A percentile compares a stretch with the other conserved stretches of the same genome.
Conservation (phyloP, 192 early-diverging fungal genomes). For the Haplosporangium gracile region DNA sequence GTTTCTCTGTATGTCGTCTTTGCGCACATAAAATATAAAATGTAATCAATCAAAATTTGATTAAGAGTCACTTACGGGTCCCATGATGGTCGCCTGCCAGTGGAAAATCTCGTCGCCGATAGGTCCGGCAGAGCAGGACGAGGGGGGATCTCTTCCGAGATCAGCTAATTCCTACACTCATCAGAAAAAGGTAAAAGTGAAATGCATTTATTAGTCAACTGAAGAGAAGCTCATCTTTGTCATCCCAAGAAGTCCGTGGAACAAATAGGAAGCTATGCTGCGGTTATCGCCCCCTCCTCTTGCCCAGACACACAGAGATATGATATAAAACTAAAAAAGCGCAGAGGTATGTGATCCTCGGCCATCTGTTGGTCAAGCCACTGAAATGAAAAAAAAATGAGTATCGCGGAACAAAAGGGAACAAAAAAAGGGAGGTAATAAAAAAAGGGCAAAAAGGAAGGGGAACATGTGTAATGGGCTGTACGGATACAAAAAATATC, state of each 20-base stretch:
- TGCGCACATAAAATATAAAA: background rate
- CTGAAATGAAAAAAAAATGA: constrained; percentile 6
- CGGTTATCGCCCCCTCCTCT: background rate
- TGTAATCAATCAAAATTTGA: constrained; percentile 9
- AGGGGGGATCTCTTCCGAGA: constrained; percentile 97
- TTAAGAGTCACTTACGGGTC: constrained; percentile 77
- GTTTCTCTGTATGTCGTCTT: no score
- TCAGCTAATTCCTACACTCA: constrained; percentile 87
- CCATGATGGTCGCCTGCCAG: constrained; percentile 99
- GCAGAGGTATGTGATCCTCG: constrained; percentile 29
- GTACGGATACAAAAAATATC: background rate
- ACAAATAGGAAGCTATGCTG: background rate
- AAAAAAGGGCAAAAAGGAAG: constrained; percentile 4
- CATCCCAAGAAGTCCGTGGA: background rate
- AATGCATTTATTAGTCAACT: constrained; percentile 6
- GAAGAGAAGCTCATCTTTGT: background rate
- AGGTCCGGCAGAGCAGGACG: constrained; percentile 97
- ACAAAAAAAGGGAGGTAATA: constrained; percentile 28
- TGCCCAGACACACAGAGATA: background rate
- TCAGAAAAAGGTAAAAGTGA: constrained; percentile 11
- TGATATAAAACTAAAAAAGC: background rate
- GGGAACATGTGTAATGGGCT: background rate
- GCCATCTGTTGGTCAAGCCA: constrained; percentile 49
- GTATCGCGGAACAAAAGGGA: constrained; percentile 5
- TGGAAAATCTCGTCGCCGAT: constrained; percentile 93